Evolutionary conservation across 345 rosid species (phyloP).

Genomic region (Camelina neglecta): DNA sequence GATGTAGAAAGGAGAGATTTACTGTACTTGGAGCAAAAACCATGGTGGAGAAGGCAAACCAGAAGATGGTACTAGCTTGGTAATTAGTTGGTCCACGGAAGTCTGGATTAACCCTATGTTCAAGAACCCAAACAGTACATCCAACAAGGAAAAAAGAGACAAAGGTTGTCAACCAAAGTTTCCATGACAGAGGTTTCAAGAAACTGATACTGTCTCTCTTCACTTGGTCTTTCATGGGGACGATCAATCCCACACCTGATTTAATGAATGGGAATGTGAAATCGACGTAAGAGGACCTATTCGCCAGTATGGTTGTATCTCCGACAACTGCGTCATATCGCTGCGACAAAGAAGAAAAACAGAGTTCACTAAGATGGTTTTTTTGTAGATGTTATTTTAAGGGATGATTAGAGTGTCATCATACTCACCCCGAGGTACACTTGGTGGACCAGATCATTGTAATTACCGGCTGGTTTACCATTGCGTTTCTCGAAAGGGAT

Average conservation of each 20-base stretch:
- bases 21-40: no score
- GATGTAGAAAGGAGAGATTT: no score
- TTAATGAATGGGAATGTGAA: constrained; percentile 52
- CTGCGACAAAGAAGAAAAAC: constrained; percentile 31
- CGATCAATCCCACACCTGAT: constrained; percentile 36
- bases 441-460: constrained; percentile 28
- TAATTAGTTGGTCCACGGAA: constrained; percentile 33
- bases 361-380: not conserved
- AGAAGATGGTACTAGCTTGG: not conserved
- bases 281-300: constrained; percentile 53
- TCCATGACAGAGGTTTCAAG: constrained; percentile 38
- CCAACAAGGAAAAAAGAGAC: constrained; percentile 36
- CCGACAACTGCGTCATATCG: constrained; percentile 52
- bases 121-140: constrained; percentile 46
- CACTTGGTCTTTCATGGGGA: constrained; percentile 21
- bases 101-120: constrained; percentile 40
- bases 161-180: constrained; percentile 33
- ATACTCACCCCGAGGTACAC: constrained; percentile 43
- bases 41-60: no score
- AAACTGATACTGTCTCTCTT: constrained; percentile 36
- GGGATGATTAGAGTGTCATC: not conserved
- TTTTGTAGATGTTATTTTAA: no score
- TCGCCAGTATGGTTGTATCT: constrained; percentile 50
- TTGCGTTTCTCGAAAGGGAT: constrained; percentile 13
- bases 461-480: not conserved